These are phyloP conservation scores for Vitis hybrid DNA, from an alignment of 177 flowering plant genomes.

Conservation along the genomic window DNA sequence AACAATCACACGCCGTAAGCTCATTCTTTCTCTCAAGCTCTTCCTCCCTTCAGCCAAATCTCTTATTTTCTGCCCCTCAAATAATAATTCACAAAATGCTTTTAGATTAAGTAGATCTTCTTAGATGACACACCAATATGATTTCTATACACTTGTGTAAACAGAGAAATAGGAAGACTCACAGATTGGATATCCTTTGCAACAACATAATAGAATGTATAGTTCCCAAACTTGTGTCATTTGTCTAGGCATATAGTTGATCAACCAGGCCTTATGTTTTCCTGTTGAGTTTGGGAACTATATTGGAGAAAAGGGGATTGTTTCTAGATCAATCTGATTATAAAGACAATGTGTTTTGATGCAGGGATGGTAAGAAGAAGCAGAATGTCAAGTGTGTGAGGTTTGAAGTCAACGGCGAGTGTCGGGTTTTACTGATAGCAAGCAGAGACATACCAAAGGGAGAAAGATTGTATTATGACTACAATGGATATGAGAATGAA, in stretches of 20 bases:
- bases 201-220: too few species aligned
- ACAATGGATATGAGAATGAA: slow-evolving; percentile 85
- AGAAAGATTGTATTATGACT: slow-evolving; percentile 87
- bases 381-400: slow-evolving; percentile 92
- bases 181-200: too few species aligned
- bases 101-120: too few species aligned
- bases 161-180: too few species aligned
- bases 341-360: slow-evolving; percentile 5
- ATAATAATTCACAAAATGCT: too few species aligned
- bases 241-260: too few species aligned
- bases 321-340: not conserved
- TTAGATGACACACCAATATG: too few species aligned
- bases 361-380: slow-evolving; percentile 93
- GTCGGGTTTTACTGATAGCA: slow-evolving; percentile 76
- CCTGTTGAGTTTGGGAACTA: too few species aligned
- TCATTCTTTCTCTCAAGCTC: not conserved
- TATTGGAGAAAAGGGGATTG: too few species aligned
- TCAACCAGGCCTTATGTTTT: too few species aligned
- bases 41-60: not conserved
- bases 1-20: slow-evolving; percentile 86
- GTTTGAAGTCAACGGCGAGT: slow-evolving; percentile 71
- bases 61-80: not conserved
- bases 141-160: too few species aligned
- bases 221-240: too few species aligned
- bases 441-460: slow-evolving; percentile 83